Conservation (phyloP, 1,284 basidiomycete species). For the Puccinia polysora region DNA sequence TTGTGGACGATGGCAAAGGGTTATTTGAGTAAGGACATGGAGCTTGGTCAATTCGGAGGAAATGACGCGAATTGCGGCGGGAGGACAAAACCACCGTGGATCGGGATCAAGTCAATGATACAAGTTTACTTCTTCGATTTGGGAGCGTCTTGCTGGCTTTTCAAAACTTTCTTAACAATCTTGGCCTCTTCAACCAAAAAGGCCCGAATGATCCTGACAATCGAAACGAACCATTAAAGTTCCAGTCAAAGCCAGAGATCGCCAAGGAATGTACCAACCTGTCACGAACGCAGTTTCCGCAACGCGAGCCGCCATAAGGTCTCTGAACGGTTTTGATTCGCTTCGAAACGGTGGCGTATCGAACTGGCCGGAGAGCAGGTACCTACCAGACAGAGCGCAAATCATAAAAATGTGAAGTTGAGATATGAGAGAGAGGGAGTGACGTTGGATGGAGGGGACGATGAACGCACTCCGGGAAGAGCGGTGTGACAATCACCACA, state of each 20-base stretch:
- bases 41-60: too few species aligned
- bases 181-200: conserved; percentile 99
- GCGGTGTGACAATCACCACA: conserved; percentile 74
- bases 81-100: too few species aligned
- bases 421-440: background rate
- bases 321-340: conserved; percentile 87
- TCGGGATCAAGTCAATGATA: too few species aligned
- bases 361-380: conserved; percentile 82
- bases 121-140: conserved; percentile 41
- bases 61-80: too few species aligned
- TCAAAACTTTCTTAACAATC: conserved; percentile 99
- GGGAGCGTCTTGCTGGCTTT: conserved; percentile 61
- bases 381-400: conserved; percentile 51
- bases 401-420: background rate
- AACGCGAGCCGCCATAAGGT: conserved; percentile 92
- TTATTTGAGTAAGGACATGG: too few species aligned
- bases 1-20: too few species aligned
- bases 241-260: background rate
- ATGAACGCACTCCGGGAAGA: conserved; percentile 65
- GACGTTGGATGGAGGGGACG: background rate
- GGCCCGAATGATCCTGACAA: conserved; percentile 81
- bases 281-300: conserved; percentile 83
- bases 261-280: conserved; percentile 61
- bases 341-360: conserved; percentile 87
- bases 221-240: background rate